Base-by-base conservation (phyloP, 2,329 filamentous ascomycete genomes). In the Cytospora piceicola region DNA sequence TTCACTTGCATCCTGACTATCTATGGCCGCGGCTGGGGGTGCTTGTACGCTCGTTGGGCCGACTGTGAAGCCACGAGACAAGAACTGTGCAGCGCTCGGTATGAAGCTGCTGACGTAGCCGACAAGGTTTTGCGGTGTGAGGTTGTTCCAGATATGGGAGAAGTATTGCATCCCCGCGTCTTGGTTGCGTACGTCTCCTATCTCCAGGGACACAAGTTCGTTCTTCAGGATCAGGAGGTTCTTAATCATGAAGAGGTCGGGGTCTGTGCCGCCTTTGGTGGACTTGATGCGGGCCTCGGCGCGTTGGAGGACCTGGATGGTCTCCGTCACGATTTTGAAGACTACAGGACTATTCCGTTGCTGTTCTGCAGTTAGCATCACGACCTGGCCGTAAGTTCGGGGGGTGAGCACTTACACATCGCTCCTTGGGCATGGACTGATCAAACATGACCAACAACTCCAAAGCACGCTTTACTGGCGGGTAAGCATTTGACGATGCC, bases 221-320 rank as follows among this genome's bases (percentile, higher is more conserved):
- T 97, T 96, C 77, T 98, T 98, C 60, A 99, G 86, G 58, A 97
- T 90, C 58, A 99, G 89, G 2, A 99, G 85, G 75, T 99, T 97
- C 72, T 94, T 95, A 72, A 99, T 90, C 73, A 97, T 89, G 78
- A 99, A 99, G 5, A 99, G 84, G 71, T 97, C 91, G 0, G 91
- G 86, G 74, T 98, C 93, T 8, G 89, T 75, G 27, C 84, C 82
- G 64, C 77, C 73, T 69, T 82, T 83, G 68, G 86, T 87, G 42
- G 84, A 84, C 64, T 88, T 85, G 70, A 96, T 90, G 67, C 86
- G 86, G 7, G 84, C 80, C 70, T 93, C 91, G 32, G 93, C 94
- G 59, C 88, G 85, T 69, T 93, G 87, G 22, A 99, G 85, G 4
- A 94, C 93, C 60, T 90, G 80, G 0, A 94, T 97, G 1, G 94